phyloP scores from a whole-genome alignment of 2,329 filamentous ascomycete species.

The Juglanconis oblonga region DNA sequence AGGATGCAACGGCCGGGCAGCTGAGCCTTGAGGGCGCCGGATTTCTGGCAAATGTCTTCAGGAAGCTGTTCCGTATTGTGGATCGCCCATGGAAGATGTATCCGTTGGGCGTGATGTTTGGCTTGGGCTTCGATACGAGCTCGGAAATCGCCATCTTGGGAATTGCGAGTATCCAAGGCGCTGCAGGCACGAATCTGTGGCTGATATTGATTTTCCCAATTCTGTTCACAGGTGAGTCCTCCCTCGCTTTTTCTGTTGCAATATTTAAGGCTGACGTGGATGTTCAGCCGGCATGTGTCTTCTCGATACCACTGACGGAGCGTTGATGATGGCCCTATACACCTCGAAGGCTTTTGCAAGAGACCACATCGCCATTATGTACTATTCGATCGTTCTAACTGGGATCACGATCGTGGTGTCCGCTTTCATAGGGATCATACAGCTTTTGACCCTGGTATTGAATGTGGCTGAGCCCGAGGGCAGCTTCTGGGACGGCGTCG shows the following conservation, averaged over 20 bases:
- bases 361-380: slow-evolving; percentile 85
- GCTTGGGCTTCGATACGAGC: slow-evolving; percentile 91
- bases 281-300: slow-evolving; percentile 82
- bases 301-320: slow-evolving; percentile 87
- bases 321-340: slow-evolving; percentile 93
- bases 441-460: slow-evolving; percentile 74
- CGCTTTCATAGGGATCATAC: slow-evolving; percentile 80
- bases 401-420: slow-evolving; percentile 80
- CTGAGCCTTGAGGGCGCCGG: slow-evolving; percentile 76
- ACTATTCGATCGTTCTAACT: slow-evolving; percentile 88
- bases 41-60: slow-evolving; percentile 68
- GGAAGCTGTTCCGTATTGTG: slow-evolving; percentile 71
- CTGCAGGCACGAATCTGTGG: slow-evolving; percentile 87
- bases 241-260: neutral
- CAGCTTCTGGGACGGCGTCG: slow-evolving; percentile 87
- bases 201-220: slow-evolving; percentile 88
- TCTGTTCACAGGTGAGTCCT: slow-evolving; percentile 71
- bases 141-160: slow-evolving; percentile 91
- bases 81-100: slow-evolving; percentile 94
- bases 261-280: neutral
- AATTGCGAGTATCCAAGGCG: slow-evolving; percentile 83
- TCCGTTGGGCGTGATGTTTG: slow-evolving; percentile 82
- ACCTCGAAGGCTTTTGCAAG: slow-evolving; percentile 74
- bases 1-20: slow-evolving; percentile 40
- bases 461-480: slow-evolving; percentile 73